These are phyloP conservation scores for Vigna mungo DNA, from an alignment of 306 rosid species.

Conservation along the genomic window DNA sequence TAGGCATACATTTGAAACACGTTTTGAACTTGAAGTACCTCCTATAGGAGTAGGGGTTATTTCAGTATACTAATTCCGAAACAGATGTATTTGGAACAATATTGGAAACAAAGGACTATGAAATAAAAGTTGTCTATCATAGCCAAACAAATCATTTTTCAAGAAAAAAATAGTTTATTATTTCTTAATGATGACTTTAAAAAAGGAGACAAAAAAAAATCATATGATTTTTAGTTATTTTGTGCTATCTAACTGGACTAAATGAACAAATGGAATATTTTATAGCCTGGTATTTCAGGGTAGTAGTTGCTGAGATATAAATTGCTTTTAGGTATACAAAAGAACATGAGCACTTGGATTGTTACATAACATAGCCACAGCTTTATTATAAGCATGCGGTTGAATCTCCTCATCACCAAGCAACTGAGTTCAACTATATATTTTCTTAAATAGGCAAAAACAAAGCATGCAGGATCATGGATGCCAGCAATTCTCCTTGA, in stretches of 20 bases:
- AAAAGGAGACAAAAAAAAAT: too few species aligned
- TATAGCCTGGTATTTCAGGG: neutral
- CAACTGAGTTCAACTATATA: neutral
- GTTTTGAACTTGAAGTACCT: neutral
- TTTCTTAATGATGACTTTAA: neutral
- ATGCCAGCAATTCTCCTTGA: neutral
- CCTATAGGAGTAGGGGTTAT: neutral
- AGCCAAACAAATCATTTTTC: neutral
- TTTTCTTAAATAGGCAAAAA: neutral
- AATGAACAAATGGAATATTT: neutral
- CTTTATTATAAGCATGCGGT: neutral
- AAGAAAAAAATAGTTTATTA: neutral
- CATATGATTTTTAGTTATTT: neutral
- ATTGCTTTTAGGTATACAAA: neutral
- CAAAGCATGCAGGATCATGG: neutral
- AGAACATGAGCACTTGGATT: neutral
- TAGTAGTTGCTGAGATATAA: neutral
- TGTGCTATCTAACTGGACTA: neutral
- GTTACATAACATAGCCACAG: neutral
- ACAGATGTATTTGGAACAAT: neutral
- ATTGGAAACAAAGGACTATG: neutral
- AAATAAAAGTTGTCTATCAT: neutral
- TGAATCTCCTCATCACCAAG: constrained; percentile 8
- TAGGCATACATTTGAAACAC: neutral
- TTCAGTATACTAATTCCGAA: neutral